phyloP scores from a whole-genome alignment of 2,329 filamentous ascomycete species.

The Neodidymelliopsis sp. region DNA sequence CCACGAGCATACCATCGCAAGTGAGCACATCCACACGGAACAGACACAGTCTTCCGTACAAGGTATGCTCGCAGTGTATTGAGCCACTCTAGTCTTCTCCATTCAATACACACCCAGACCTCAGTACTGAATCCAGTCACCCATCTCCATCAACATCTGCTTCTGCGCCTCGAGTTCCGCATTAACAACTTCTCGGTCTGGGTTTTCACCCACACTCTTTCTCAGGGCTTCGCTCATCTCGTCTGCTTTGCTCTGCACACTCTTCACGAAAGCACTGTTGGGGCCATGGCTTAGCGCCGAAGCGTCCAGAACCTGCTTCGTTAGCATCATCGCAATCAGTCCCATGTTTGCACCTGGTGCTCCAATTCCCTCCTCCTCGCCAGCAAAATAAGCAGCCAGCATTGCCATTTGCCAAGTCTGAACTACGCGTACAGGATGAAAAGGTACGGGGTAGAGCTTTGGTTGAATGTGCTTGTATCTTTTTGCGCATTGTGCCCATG shows the following conservation, averaged over 20 bases:
- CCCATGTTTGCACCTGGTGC: conserved; percentile 51
- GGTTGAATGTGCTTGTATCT: conserved; percentile 62
- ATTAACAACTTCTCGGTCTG: conserved; percentile 30
- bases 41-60: no score
- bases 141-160: conserved; percentile 41
- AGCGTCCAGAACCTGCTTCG: conserved; percentile 51
- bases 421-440: conserved; percentile 63
- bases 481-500: conserved; percentile 61
- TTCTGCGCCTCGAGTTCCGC: conserved; percentile 37
- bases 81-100: not conserved
- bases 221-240: conserved; percentile 39
- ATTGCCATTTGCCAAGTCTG: conserved; percentile 54
- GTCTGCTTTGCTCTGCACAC: conserved; percentile 48
- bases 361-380: conserved; percentile 32
- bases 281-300: conserved; percentile 54
- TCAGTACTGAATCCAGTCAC: conserved; percentile 29
- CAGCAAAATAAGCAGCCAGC: conserved; percentile 44
- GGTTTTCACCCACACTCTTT: conserved; percentile 29
- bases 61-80: no score
- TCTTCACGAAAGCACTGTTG: conserved; percentile 51
- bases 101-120: not conserved
- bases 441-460: conserved; percentile 55
- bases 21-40: no score
- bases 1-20: no score
- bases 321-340: conserved; percentile 53